phyloP scores from a whole-genome alignment of 352 stramenopile genomes.

The Globisporangium polare region DNA sequence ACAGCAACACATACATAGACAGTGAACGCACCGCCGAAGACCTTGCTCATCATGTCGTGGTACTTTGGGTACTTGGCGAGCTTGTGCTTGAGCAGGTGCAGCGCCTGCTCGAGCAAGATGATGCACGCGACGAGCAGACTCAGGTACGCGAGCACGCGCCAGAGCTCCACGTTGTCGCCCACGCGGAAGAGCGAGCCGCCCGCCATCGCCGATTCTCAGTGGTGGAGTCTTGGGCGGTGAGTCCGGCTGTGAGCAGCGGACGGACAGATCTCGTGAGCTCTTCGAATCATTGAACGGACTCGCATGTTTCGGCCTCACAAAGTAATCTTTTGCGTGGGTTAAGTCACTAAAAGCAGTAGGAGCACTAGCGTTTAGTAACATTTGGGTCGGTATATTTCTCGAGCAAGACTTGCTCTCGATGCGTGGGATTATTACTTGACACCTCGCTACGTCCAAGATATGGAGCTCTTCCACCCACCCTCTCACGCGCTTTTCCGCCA shows the following conservation, averaged over 20 bases:
- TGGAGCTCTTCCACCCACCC: too few relatives aligned
- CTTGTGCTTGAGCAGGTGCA: conserved; percentile 50
- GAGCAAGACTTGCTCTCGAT: too few relatives aligned
- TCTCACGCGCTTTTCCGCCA: too few relatives aligned
- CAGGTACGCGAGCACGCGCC: conserved; percentile 43
- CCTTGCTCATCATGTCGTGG: conserved; percentile 64
- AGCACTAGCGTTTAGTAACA: too few relatives aligned
- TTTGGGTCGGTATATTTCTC: too few relatives aligned
- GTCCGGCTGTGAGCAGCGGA: not conserved
- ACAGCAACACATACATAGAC: not conserved
- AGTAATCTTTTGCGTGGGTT: too few relatives aligned
- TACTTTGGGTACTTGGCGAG: conserved; percentile 58
- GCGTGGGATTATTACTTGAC: too few relatives aligned
- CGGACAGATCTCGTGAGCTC: not conserved
- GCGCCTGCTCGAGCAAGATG: conserved; percentile 36
- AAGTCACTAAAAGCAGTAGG: too few relatives aligned
- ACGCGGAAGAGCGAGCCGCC: conserved; percentile 50
- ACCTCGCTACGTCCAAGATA: too few relatives aligned
- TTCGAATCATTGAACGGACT: too few relatives aligned
- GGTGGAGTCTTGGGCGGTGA: not conserved
- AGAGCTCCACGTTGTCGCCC: conserved; percentile 49
- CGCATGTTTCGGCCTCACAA: too few relatives aligned
- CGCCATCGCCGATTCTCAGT: not conserved
- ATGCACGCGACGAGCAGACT: conserved; percentile 48
- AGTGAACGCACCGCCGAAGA: conserved; percentile 21